A percentile compares a stretch with the other conserved stretches of the same genome.
These are phyloP conservation scores for Collybia sp. DNA, from an alignment of 768 basidiomycete species.

Conservation along the genomic window DNA sequence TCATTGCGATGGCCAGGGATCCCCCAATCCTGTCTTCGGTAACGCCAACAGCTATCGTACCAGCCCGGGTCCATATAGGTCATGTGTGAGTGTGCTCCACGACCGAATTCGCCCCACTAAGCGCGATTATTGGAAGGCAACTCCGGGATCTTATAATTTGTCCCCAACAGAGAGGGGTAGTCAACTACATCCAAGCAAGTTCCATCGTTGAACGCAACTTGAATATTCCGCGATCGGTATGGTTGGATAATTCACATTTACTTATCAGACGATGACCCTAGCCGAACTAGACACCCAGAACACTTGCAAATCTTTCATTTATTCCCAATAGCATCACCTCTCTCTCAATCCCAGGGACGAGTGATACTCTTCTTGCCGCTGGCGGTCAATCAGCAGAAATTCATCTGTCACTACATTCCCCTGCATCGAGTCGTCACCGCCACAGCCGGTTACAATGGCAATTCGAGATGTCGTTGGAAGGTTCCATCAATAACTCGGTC, in stretches of 20 bases:
- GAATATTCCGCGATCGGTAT: slow-evolving; percentile 37
- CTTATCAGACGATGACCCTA: too few species aligned
- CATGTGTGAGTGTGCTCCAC: slow-evolving; percentile 49
- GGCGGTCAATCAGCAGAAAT: slow-evolving; percentile 74
- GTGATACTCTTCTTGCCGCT: slow-evolving; percentile 64
- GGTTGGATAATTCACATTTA: slow-evolving; percentile 13
- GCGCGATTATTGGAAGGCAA: slow-evolving; percentile 41
- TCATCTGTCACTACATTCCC: slow-evolving; percentile 47
- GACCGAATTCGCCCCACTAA: slow-evolving; percentile 4
- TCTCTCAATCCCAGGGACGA: slow-evolving; percentile 42
- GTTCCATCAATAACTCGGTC: slow-evolving; percentile 83
- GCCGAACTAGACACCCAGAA: slow-evolving; percentile 15
- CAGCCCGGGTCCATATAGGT: slow-evolving; percentile 47
- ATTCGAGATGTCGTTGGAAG: slow-evolving; percentile 45
- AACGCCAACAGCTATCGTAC: slow-evolving; percentile 34
- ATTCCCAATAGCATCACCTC: slow-evolving; percentile 61
- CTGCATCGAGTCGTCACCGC: slow-evolving; percentile 20
- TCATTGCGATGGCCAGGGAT: slow-evolving; percentile 42
- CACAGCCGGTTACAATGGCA: slow-evolving; percentile 44
- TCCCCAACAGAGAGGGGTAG: slow-evolving; percentile 58
- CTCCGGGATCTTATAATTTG: slow-evolving; percentile 76
- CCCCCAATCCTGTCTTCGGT: slow-evolving; percentile 38
- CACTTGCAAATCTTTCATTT: slow-evolving; percentile 51
- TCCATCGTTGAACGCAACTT: slow-evolving; percentile 63
- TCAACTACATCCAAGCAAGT: slow-evolving; percentile 53